Evolutionary conservation across 2,329 filamentous ascomycete species (phyloP), one percentile per base, ranked within the genome.

Genomic region (Drechslerella stenobrocha): DNA sequence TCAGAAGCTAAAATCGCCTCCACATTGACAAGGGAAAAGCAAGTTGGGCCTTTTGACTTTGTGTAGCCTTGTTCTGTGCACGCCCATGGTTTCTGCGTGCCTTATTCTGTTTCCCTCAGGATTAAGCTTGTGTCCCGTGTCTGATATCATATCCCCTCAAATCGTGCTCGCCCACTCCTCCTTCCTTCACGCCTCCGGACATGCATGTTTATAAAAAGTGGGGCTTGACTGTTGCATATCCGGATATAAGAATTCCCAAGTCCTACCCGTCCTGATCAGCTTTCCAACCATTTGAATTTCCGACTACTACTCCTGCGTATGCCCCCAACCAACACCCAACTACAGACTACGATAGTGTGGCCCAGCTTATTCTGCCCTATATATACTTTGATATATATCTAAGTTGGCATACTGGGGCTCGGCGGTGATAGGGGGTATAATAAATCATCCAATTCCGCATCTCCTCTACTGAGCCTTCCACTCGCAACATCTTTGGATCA

Each of bases 91-190:
- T 18, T 47, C 42, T 46, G 23, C 24, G 34, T 3, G 15, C 26
- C 37, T 51, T 24, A n/a, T 32, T 23, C 13, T 15, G 23, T 11
- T 48, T 13, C 42, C n/a, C 28, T 9, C 4, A 22, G n/a, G 35
- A 47, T 40, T 37, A 26, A 23, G 37, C 48, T 46, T 56, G 20
- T 45, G 50, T 51, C 63, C 63, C 53, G 63, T 67, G 61, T 67
- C 61, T 67, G 63, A 67, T 67, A 67, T 67, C 63, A 67, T 67
- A 67, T 67, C 34, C 63, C 44, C 63, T 67, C 48, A 20, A 28
- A 53, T 53, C 48, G 40, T 47, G 30, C 45, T 60, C 35, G 13
- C 42, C 40, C 32, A 32, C 53, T 30, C 48, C 22, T 30, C 15
- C 30, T 57, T 13, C 7, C 20, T 30, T 46, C 30, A 24, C 23